Evolutionary conservation across 768 basidiomycete genomes (phyloP), one percentile per base, ranked within the genome.

Genomic region (Tylopilus sp.): DNA sequence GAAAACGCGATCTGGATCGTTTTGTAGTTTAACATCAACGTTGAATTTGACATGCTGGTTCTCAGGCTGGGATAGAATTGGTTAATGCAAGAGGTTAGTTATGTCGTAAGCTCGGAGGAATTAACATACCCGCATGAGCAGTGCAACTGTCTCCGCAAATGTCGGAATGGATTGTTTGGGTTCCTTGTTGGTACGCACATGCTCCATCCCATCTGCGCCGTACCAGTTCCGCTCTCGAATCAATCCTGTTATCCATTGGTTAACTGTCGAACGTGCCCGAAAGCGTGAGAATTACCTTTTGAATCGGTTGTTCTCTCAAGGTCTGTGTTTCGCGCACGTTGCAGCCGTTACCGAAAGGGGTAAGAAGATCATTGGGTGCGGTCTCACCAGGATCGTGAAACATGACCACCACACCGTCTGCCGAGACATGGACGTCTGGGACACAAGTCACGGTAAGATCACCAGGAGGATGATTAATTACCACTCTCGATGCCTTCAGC

Each of bases 401-500:
- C 90, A 98, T 91, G 43, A 98, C 71, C 30, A 98, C 86, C 36
- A 90, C 81, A 63, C 83, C 79, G 69, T 99, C 95, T 57, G 74
- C 72, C 31, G 95, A 91, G 62, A 95, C 86, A 71, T 98, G 95
- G 62, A 98, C 92, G 82, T 97, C 95, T 95, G 81, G 61, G 68
- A 72, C 73, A 62, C 63, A 60, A 68, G 81, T 85, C 76, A 83
- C 72, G 76, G 70, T 53, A 72, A 66, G 62, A 60, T 57, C 61
- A 61, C 51, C 68, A 69, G 67, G 40, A 60, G 50, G 57, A 60
- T 65, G 57, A 55, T 61, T 57, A 75, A 82, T 73, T 94, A 97
- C 95, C 95, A 69, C 91, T 94, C 80, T 99, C 95, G 64, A 99
- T 95, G 57, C 84, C 95, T 68, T 99, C 93, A 41, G 93, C 88